These are phyloP conservation scores for Penicillium coffeae DNA, from an alignment of 495 filamentous ascomycete species.

Conservation along the genomic window DNA sequence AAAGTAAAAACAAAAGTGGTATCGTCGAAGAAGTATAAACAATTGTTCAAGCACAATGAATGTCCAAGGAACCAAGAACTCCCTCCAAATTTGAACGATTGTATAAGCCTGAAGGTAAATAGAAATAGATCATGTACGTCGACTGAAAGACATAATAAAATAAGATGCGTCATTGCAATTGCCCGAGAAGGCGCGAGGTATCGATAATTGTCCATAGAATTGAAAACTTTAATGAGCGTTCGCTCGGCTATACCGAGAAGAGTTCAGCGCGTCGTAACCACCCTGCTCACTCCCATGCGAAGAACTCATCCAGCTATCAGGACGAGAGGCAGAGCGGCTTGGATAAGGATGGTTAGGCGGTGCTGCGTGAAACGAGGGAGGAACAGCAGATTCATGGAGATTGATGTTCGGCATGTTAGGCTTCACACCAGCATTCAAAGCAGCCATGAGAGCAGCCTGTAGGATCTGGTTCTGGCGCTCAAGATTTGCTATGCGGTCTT, in stretches of 20 bases:
- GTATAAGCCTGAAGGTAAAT: background rate
- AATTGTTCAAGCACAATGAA: background rate
- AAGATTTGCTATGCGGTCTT: conserved; percentile 38
- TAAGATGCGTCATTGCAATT: background rate
- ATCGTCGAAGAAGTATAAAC: conserved; percentile 20
- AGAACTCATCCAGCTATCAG: conserved; percentile 36
- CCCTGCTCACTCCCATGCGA: conserved; percentile 26
- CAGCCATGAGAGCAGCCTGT: conserved; percentile 41
- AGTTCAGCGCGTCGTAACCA: conserved; percentile 16
- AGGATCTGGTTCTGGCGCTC: conserved; percentile 46
- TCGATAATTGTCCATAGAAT: too few relatives aligned
- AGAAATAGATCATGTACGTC: background rate
- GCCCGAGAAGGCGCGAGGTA: too few relatives aligned
- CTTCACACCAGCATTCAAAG: conserved; percentile 34
- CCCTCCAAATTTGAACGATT: background rate
- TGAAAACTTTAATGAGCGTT: conserved; percentile 21
- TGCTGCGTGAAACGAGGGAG: conserved; percentile 10
- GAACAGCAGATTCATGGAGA: conserved; percentile 18
- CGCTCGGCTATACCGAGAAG: conserved; percentile 17
- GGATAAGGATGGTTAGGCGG: conserved; percentile 11
- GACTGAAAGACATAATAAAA: background rate
- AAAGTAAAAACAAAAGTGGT: conserved; percentile 25
- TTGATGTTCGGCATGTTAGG: conserved; percentile 20
- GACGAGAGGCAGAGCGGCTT: conserved; percentile 17
- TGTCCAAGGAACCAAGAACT: too few relatives aligned